Evolutionary conservation across 2,329 filamentous ascomycete genomes (phyloP), one percentile per base, ranked within the genome.

Genomic region (Fusarium staphyleae): DNA sequence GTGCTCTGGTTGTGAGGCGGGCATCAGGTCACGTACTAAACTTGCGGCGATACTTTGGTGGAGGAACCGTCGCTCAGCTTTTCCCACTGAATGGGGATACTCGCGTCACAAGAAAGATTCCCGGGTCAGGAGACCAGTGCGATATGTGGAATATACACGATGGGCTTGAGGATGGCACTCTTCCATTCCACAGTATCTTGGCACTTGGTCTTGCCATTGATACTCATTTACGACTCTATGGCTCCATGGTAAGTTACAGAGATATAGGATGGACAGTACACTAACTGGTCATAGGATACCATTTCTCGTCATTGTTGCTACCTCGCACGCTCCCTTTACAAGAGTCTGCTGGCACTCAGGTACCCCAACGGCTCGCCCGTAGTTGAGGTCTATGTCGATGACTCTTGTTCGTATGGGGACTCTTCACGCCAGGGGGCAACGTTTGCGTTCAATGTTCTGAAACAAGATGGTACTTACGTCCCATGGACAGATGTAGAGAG

Each of bases 141-240:
- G 60, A 69, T 13, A 63, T 66, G 2, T 78, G 76, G 44, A 75
- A 77, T 37, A 72, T 86, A 3, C 84, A 88, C 63, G 83, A 86
- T 34, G 77, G 78, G 2, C 77, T 89, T 7, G 87, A 90, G 66
- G 87, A 90, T 61, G 87, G 87, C 1, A 89, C 86, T 1, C 72
- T 86, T 9, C 83, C 86, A 2, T 87, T 87, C 61, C 86, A 87
- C 66, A 85, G 75, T 53, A 87, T 89, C 53, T 74, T 88, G 46
- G 86, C 86, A 0, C 74, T 88, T 15, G 81, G 80, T 3, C 78
- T 84, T 52, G 85, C 85, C 3, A 81, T 88, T 24, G 77, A 80
- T 29, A 78, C 80, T 0, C 84, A 88, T 66, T 66, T 71, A 28
- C 73, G 76, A 24, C 69, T 89, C 3, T 88, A 82, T 64, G 79